Base-by-base conservation (phyloP, 2,329 filamentous ascomycete genomes). In the Fusarium sp. region DNA sequence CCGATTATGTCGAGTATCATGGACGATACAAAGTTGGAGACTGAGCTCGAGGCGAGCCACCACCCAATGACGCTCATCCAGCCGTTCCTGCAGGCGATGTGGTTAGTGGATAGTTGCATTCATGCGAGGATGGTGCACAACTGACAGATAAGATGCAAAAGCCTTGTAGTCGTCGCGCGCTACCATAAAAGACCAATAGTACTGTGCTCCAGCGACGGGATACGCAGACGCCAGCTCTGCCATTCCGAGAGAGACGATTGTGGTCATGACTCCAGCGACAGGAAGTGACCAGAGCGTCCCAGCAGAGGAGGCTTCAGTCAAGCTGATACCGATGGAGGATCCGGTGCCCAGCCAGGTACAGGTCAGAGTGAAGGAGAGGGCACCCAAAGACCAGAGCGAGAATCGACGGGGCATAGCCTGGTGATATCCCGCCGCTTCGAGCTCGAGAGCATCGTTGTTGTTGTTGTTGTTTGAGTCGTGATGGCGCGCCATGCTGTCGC, bases 391-490 rank as follows among this genome's bases (percentile, higher is more conserved):
- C 51, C 64, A 68, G 1, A 68, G 46, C 3, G 72, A 73, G 53
- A 74, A 74, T 9, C 69, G 71, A 0, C 73, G 65, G 10, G 73
- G 73, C 73, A 74, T 74, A n/a, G 65, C 61, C 26, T 68, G 70
- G 6, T 43, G 42, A 29, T 74, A 74, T 4, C 72, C 72, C 5
- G 70, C 68, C 1, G 73, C 72, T 46, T 74, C 71, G 2, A 74
- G 66, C 52, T 74, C 73, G 5, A 73, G 62, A 7, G 70, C 65
- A 47, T 74, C 73, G 25, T 35, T 35, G 6, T 57, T 62, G 11
- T 29, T 32, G 0, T n/a, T 31, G 2, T 29, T 26, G 19, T 31
- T 48, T 4, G 40, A 15, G 0, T 56, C 48, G 7, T 56, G 49
- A 10, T 19, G 15, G 4, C 15, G 29, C 25, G 46, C 19, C 59